These are phyloP conservation scores for Pyricularia grisea DNA, from an alignment of 2,329 filamentous ascomycete species.

Conservation along the genomic window DNA sequence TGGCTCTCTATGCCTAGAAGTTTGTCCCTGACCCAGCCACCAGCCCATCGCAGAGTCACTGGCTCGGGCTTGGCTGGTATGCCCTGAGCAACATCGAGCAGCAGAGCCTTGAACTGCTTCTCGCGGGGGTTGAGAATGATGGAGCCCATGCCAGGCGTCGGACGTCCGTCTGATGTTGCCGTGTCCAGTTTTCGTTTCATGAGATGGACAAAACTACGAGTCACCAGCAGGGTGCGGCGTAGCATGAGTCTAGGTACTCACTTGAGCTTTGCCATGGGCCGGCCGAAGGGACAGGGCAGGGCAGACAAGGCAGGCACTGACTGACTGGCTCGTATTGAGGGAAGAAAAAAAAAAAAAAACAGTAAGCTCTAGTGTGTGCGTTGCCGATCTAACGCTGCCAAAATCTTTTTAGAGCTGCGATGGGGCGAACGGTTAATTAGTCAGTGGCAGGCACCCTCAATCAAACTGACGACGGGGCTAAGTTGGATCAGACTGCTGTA, in stretches of 20 bases:
- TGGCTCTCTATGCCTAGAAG: constrained; percentile 62
- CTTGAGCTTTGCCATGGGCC: background rate
- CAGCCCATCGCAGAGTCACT: constrained; percentile 62
- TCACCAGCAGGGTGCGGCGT: background rate
- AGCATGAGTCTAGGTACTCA: background rate
- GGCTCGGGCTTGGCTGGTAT: constrained; percentile 38
- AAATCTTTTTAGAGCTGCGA: background rate
- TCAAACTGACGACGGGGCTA: background rate
- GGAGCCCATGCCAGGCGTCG: background rate
- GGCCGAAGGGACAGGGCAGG: background rate
- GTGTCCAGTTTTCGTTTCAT: constrained; percentile 12
- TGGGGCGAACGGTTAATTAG: background rate
- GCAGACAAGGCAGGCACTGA: background rate
- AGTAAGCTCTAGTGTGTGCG: background rate
- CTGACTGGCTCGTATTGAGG: background rate
- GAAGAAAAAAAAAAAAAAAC: no score
- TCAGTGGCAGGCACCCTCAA: background rate
- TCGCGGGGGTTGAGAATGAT: constrained; percentile 60
- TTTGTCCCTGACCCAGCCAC: constrained; percentile 83
- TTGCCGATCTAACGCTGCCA: background rate
- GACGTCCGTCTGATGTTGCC: background rate
- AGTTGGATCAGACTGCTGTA: background rate
- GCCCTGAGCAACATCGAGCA: constrained; percentile 72
- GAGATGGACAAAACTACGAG: background rate
- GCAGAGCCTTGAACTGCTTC: constrained; percentile 59